Conservation (phyloP, 2,329 filamentous ascomycete genomes). For the Leptoxyphium fumago region DNA sequence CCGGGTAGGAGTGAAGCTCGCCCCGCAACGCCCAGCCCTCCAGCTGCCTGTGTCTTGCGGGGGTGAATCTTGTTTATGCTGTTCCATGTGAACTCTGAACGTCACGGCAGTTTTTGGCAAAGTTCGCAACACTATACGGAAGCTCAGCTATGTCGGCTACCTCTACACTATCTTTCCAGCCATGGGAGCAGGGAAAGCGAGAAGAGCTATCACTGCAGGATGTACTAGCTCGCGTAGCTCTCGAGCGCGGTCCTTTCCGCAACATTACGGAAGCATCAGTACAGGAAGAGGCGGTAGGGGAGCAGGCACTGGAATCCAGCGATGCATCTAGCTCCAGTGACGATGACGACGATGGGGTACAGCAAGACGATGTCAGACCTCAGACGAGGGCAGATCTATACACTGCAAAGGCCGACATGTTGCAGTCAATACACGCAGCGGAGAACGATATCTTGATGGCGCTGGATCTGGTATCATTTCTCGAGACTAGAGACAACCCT, state of each 20-base stretch:
- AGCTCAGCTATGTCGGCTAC: not conserved
- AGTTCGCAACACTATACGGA: too few relatives aligned
- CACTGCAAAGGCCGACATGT: constrained; percentile 27
- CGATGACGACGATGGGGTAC: constrained; percentile 29
- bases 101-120: too few relatives aligned
- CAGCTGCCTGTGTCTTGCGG: too few relatives aligned
- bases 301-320: constrained; percentile 25
- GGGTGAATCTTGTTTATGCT: too few relatives aligned
- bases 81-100: too few relatives aligned
- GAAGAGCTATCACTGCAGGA: constrained; percentile 50
- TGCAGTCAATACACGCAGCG: constrained; percentile 19
- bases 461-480: constrained; percentile 69
- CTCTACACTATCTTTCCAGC: constrained; percentile 43
- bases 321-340: constrained; percentile 25
- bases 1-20: too few relatives aligned
- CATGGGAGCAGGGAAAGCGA: constrained; percentile 42
- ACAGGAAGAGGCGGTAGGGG: constrained; percentile 47
- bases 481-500: constrained; percentile 62
- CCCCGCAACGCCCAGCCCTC: too few relatives aligned
- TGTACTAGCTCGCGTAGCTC: constrained; percentile 65
- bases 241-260: constrained; percentile 68
- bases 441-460: constrained; percentile 49
- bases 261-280: constrained; percentile 61
- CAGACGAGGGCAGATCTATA: constrained; percentile 24
- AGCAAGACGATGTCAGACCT: constrained; percentile 18